A percentile compares a stretch with the other conserved stretches of the same genome.
phyloP scores from a whole-genome alignment of 768 basidiomycete species.

The Multifurca ochricompacta region DNA sequence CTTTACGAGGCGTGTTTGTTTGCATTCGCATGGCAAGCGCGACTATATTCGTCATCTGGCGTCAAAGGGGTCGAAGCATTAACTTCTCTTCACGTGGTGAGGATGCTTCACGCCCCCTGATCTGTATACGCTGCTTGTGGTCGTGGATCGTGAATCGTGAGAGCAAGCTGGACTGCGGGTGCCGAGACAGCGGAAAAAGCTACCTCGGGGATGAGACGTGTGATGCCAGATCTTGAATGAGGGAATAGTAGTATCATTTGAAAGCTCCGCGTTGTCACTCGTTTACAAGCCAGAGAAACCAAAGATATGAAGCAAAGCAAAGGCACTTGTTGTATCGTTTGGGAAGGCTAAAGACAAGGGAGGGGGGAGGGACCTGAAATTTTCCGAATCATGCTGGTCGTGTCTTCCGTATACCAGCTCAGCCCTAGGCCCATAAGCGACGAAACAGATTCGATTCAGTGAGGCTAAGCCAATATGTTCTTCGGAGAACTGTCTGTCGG shows the following conservation, averaged over 20 bases:
- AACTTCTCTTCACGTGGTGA: neutral
- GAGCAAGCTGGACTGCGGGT: neutral
- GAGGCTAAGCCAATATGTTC: neutral
- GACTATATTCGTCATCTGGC: neutral
- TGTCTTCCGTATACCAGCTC: neutral
- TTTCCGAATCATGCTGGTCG: too few species aligned
- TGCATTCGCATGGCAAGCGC: neutral
- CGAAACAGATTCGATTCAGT: neutral
- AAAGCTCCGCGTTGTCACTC: too few species aligned
- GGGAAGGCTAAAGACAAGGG: too few species aligned
- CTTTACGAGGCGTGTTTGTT: neutral
- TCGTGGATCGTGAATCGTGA: neutral
- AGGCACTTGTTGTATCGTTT: too few species aligned
- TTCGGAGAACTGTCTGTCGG: neutral
- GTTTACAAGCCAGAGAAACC: too few species aligned
- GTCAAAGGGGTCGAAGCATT: neutral
- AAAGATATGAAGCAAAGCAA: too few species aligned
- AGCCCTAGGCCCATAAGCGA: neutral
- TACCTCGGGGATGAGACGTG: neutral
- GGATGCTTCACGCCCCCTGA: neutral
- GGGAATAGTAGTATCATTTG: too few species aligned
- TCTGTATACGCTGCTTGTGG: neutral
- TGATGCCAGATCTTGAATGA: neutral
- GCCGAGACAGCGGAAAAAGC: neutral
- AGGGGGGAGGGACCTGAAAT: too few species aligned